A percentile compares a stretch with the other conserved stretches of the same genome.
Conservation (phyloP, 306 rosid genomes). For the Dalbergia cochinchinensis region DNA sequence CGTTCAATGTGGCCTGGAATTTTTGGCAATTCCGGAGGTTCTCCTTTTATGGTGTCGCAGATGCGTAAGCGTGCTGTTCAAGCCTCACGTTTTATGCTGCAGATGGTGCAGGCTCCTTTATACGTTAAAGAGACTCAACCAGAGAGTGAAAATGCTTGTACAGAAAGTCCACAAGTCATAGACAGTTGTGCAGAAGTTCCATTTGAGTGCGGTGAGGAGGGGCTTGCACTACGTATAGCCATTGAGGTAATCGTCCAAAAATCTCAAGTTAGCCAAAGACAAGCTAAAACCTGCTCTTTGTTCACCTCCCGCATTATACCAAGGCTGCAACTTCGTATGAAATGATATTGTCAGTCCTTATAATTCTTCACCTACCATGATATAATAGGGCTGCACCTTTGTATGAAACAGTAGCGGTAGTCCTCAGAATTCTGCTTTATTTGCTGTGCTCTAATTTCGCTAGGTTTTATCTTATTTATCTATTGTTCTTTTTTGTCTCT, state of each 20-base stretch:
- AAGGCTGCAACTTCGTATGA: constrained; percentile 24
- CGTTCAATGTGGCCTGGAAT: constrained; percentile 98
- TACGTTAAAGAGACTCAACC: constrained; percentile 62
- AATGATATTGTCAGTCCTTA: background rate
- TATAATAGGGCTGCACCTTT: background rate
- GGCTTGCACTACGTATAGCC: constrained; percentile 85
- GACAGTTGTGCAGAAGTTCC: constrained; percentile 63
- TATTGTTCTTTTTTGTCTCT: background rate
- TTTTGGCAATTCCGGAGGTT: constrained; percentile 72
- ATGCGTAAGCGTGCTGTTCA: constrained; percentile 93
- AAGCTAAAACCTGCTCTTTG: constrained; percentile 32
- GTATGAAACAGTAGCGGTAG: background rate
- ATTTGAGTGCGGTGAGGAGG: constrained; percentile 86
- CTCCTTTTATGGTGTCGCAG: constrained; percentile 65
- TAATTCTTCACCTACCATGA: background rate
- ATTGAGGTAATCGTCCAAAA: constrained; percentile 70
- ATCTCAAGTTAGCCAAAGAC: constrained; percentile 10
- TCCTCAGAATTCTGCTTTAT: constrained; percentile 8
- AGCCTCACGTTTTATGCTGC: constrained; percentile 96
- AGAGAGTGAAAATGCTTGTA: constrained; percentile 53
- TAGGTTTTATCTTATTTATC: constrained; percentile 16
- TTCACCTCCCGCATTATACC: background rate
- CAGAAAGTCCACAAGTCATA: constrained; percentile 57
- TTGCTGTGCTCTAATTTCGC: background rate
- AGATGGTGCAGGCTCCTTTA: constrained; percentile 87